Conservation (phyloP, 2,329 filamentous ascomycete genomes). For the Boeremia exigua region DNA sequence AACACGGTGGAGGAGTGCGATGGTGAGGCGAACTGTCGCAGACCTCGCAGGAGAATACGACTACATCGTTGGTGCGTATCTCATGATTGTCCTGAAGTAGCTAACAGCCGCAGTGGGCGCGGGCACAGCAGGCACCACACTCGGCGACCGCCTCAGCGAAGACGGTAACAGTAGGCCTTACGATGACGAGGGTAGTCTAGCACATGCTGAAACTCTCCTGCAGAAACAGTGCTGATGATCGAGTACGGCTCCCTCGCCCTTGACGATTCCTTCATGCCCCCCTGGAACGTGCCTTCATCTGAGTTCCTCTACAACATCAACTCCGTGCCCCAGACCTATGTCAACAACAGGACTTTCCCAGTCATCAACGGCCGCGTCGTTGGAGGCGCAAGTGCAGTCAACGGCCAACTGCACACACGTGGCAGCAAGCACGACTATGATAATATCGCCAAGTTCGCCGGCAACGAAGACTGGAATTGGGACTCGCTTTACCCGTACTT, state of each 20-base stretch:
- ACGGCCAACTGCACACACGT: slow-evolving; percentile 25
- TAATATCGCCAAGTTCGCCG: not conserved
- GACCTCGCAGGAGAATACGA: slow-evolving; percentile 3
- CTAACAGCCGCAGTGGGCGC: slow-evolving; percentile 23
- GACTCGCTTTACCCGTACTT: slow-evolving; percentile 9
- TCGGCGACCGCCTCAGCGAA: slow-evolving; percentile 36
- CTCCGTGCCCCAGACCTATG: slow-evolving; percentile 25
- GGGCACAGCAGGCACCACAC: slow-evolving; percentile 32
- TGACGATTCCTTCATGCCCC: slow-evolving; percentile 30
- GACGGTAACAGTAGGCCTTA: slow-evolving; percentile 19
- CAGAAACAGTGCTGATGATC: slow-evolving; percentile 37
- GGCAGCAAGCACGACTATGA: slow-evolving; percentile 3
- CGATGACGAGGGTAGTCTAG: not conserved
- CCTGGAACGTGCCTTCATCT: slow-evolving; percentile 26
- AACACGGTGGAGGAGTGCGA: not conserved
- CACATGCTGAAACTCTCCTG: not conserved
- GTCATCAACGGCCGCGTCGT: slow-evolving; percentile 5
- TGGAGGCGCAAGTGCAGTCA: slow-evolving; percentile 41
- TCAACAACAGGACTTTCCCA: slow-evolving; percentile 13
- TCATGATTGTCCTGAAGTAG: too few relatives aligned
- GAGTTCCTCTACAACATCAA: slow-evolving; percentile 32
- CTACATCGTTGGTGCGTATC: not conserved
- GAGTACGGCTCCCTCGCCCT: slow-evolving; percentile 35
- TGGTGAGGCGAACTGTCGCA: not conserved
- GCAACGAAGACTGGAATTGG: slow-evolving; percentile 4